Base-by-base conservation (phyloP, 2,329 filamentous ascomycete genomes). In the Albifimbria verrucaria region DNA sequence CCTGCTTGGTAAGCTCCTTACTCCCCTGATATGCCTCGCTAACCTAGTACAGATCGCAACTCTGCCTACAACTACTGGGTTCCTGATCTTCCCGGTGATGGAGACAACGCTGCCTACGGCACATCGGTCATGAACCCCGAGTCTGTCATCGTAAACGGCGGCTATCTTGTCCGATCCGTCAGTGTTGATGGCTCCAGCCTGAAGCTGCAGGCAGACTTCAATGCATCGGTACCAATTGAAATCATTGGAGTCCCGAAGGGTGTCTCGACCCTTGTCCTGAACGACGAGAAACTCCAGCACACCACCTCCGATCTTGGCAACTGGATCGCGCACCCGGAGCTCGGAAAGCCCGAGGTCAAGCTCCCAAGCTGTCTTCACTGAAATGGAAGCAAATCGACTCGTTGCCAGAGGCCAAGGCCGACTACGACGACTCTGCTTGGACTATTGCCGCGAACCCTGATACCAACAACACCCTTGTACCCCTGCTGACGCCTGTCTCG, bases 391-490 rank as follows among this genome's bases (percentile, higher is more conserved):
- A 82, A 53, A 62, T 89, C 21, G 84, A 93, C 66, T 82, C 81
- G 0, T 79, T 94, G 0, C 90, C 89, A 0, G 90, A 93, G 64
- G 73, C 90, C 7, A 66, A 79, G 48, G 57, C 74, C 0, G 68
- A 67, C 2, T 93, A 92, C 60, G 83, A 90, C 50, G 90, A 94
- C 66, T 79, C 79, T 3, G 68, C 69, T 6, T 94, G 90, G 90
- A 77, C 77, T 0, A 59, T 64, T 0, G 89, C 88, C 1, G 71
- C 86, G 55, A 73, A 82, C 6, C 74, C 71, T 0, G 76, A 75
- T 2, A 85, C 83, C 1, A 81, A 81, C 63, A 91, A 91, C 66
- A 82, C 80, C 0, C 72, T 76, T 18, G 62, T 70, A 21, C 71
- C 77, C 2, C 70, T 87, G 2, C 78, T 74, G 1, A 92, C 89